Base-by-base conservation (phyloP, 2,329 filamentous ascomycete species). In the Fusarium staphyleae region DNA sequence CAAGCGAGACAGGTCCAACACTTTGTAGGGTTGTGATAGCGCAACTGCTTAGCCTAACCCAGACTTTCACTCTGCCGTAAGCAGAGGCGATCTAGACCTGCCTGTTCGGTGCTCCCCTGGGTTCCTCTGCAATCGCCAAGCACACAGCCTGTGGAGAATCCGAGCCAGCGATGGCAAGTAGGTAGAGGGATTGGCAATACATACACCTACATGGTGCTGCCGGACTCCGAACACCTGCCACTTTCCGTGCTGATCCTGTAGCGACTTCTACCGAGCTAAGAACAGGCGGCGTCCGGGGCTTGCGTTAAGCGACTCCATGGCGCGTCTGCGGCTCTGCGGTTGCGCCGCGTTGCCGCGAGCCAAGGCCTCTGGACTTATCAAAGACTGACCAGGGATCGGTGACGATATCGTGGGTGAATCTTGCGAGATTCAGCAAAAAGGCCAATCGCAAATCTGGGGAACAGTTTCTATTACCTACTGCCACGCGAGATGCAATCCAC, bases 391-490 rank as follows among this genome's bases (percentile, higher is more conserved):
- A 39, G 57, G 49, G 30, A 32, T 43, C 19, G 39, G 35, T 53
- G 41, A 62, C 44, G 58, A 59, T 41, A 62, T 55, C 15, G 16
- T 19, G n/a, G 28, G 22, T 18, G 28, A 16, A 48, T 60, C 43
- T 60, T 41, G 35, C 47, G 44, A 34, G 16, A 60, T 48, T 44
- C 22, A 24, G 26, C 35, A 8, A 50, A 44, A 13, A 33, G 5
- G 13, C 45, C 15, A 48, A 42, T 44, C 13, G 32, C 15, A 16
- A 57, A 60, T 59, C 55, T 51, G 56, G 57, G 56, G 48, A 56
- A 35, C 7, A 41, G 56, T 53, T 60, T 47, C 33, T 40, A 46
- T 60, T 57, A 60, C 57, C 14, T n/a, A 52, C 39, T 46, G 29
- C 41, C 34, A 47, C 42, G 48, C 41, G 34, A 51, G 16, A 33